phyloP scores from a whole-genome alignment of 164 flowering plant genomes.

The Aristolochia fimbriata region DNA sequence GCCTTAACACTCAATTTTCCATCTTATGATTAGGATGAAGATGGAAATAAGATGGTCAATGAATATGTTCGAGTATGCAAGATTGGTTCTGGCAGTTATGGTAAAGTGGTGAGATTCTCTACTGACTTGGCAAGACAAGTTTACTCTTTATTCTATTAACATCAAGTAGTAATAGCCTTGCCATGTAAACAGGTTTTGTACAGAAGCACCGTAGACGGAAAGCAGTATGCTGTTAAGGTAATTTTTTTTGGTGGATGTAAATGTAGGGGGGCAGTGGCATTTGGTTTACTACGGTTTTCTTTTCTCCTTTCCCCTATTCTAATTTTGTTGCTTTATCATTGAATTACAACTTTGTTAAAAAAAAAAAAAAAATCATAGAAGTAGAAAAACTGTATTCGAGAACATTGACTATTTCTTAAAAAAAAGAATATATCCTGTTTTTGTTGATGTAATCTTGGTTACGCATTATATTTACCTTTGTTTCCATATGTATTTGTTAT shows the following conservation, averaged over 20 bases:
- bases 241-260: neutral
- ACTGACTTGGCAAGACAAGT: neutral
- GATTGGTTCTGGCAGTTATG: constrained; percentile 94
- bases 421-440: too few relatives aligned
- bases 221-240: constrained; percentile 89
- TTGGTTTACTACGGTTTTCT: neutral
- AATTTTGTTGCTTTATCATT: too few relatives aligned
- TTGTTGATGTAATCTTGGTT: too few relatives aligned
- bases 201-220: constrained; percentile 46
- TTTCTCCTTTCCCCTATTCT: too few relatives aligned
- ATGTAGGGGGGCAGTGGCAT: neutral
- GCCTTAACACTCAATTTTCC: neutral
- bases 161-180: neutral
- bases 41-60: constrained; percentile 83
- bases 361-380: too few relatives aligned
- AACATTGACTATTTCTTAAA: too few relatives aligned
- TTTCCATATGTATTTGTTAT: too few relatives aligned
- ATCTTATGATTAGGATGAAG: constrained; percentile 53
- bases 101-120: constrained; percentile 71
- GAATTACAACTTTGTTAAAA: too few relatives aligned
- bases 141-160: neutral
- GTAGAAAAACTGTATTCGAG: too few relatives aligned
- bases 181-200: constrained; percentile 63
- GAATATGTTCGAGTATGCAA: constrained; percentile 74
- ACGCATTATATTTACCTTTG: too few relatives aligned